Evolutionary conservation across 805 yeast species (phyloP), one percentile per base, ranked within the genome.

Genomic region (Metschnikowia cerradonensis): DNA sequence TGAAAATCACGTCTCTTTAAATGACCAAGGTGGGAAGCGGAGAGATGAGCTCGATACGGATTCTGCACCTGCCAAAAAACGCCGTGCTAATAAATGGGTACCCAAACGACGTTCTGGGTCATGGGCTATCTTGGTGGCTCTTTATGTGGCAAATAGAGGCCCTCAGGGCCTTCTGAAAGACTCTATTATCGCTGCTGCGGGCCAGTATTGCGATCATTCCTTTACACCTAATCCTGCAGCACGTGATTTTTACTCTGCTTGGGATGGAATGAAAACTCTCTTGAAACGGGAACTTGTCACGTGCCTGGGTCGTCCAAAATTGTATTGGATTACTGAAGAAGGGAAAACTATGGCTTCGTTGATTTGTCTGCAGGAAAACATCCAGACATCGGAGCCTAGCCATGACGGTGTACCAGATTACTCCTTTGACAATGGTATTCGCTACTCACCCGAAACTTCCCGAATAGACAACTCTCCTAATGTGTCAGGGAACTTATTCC

Each of bases 71-170:
- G 31, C 49, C 33, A 45, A 51, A 41, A 55, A 46, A 41, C 37
- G 50, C 43, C 43, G 42, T 37, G 40, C 20, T 32, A 37, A 48
- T 39, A 72, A 67, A 35, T 90, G 87, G 64, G 76, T 90, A 0
- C 97, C 97, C 0, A 76, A 73, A 44, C 81, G 82, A 53, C 69
- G 91, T 34, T 82, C 94, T 0, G 97, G 97, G 1, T 95, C 88
- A 0, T 91, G 88, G 69, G 96, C 94, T 0, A 86, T 90, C 7
- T 59, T 90, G 17, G 53, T 89, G 17, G 83, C 84, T 0, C 67
- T 90, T 3, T 68, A 74, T 45, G 72, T 79, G 41, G 64, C 62
- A 26, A 90, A 84, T 59, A 64, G 67, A 3, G 59, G 66, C 1
- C 23, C 26, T 23, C 60, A 65, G n/a, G 96, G 96, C 0, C 60